Evolutionary conservation across 1,284 basidiomycete genomes (phyloP).

Genomic region (Pyrrhoderma noxium): DNA sequence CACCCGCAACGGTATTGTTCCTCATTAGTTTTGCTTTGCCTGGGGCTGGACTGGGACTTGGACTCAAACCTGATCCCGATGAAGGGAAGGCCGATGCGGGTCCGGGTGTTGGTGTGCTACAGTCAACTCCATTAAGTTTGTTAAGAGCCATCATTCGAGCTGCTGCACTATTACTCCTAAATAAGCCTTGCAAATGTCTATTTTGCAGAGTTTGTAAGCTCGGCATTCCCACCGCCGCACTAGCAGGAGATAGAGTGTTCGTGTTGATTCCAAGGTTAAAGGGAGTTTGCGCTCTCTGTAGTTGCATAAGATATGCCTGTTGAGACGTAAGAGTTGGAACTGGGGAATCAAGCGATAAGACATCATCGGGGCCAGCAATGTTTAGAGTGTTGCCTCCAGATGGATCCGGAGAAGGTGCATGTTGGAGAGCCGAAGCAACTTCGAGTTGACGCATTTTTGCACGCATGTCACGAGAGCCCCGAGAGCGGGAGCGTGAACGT

Average conservation of each 20-base stretch:
- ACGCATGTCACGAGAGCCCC: conserved; percentile 67
- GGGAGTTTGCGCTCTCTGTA: conserved; percentile 21
- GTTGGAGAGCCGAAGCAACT: not conserved
- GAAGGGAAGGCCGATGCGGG: conserved; percentile 33
- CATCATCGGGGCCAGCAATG: conserved; percentile 12
- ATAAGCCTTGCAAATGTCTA: conserved; percentile 44
- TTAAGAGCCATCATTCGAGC: conserved; percentile 65
- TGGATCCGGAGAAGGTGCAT: conserved; percentile 11
- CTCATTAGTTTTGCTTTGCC: conserved; percentile 40
- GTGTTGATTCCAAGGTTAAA: conserved; percentile 2
- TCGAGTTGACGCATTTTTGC: conserved; percentile 32
- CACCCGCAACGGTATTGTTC: conserved; percentile 74
- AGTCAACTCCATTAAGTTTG: conserved; percentile 55
- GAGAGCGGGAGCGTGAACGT: conserved; percentile 66
- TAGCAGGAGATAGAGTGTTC: not conserved
- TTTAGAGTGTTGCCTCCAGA: not conserved
- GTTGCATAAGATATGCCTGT: conserved; percentile 22
- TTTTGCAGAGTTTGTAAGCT: conserved; percentile 59
- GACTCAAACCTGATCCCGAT: conserved; percentile 25
- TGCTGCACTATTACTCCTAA: conserved; percentile 71
- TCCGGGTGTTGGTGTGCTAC: conserved; percentile 32
- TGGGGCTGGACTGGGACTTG: conserved; percentile 37
- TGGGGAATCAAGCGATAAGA: conserved; percentile 11
- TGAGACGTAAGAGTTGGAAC: conserved; percentile 6
- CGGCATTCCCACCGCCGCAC: conserved; percentile 46